Evolutionary conservation across 306 rosid genomes (phyloP).

Genomic region (Amphicarpaea edgeworthii): DNA sequence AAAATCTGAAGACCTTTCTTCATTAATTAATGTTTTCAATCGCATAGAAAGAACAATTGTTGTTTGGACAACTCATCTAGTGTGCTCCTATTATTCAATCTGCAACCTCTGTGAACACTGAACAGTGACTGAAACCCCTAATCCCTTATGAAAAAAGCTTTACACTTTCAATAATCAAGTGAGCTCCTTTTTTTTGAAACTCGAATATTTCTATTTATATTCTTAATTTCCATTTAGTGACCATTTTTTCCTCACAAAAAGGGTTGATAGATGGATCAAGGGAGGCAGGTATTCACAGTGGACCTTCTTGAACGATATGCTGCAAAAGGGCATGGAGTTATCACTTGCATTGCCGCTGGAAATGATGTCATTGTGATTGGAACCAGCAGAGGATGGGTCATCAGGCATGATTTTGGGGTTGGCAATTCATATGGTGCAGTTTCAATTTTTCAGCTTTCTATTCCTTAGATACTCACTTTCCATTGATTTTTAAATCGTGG

Average conservation of each 20-base stretch:
- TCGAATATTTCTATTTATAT: background rate
- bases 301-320: conserved; percentile 94
- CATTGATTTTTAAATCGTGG: background rate
- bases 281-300: conserved; percentile 87
- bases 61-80: background rate
- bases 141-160: background rate
- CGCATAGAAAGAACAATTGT: background rate
- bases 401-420: conserved; percentile 91
- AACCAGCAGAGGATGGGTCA: conserved; percentile 96
- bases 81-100: background rate
- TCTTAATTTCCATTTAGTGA: conserved; percentile 20
- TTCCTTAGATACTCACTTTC: background rate
- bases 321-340: conserved; percentile 89
- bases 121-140: background rate
- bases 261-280: conserved; percentile 70
- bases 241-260: background rate
- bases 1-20: background rate
- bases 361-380: conserved; percentile 90
- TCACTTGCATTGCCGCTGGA: conserved; percentile 93
- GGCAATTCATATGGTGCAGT: conserved; percentile 80
- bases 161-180: conserved; percentile 32
- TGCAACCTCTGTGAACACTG: background rate
- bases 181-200: background rate
- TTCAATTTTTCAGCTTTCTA: conserved; percentile 22
- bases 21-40: background rate